Conservation (phyloP, 1,284 basidiomycete species). For the Afroboletus lepidellus region DNA sequence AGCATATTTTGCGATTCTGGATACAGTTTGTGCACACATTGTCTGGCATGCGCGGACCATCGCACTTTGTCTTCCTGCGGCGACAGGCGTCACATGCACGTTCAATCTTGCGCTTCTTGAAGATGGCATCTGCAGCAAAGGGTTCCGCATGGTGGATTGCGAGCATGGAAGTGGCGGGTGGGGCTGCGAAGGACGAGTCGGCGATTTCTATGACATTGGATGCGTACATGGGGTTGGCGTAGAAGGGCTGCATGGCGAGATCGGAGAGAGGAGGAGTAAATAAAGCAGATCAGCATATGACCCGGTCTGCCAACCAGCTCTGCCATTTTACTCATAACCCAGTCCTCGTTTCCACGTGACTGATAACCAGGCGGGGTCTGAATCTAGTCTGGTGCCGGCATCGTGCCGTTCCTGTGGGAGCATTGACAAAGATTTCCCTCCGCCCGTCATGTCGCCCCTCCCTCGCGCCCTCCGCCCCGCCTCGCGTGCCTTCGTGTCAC, state of each 20-base stretch:
- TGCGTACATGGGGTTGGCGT: slow-evolving; percentile 12
- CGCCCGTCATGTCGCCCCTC: background rate
- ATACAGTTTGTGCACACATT: slow-evolving; percentile 73
- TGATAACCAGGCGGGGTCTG: slow-evolving; percentile 11
- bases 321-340: slow-evolving; percentile 11
- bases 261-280: background rate
- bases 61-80: slow-evolving; percentile 66
- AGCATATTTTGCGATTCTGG: slow-evolving; percentile 63
- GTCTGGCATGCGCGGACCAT: slow-evolving; percentile 58
- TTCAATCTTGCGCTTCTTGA: slow-evolving; percentile 58
- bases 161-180: slow-evolving; percentile 10
- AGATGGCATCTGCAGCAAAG: slow-evolving; percentile 13
- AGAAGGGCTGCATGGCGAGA: slow-evolving; percentile 26
- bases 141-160: slow-evolving; percentile 6
- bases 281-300: background rate
- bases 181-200: slow-evolving; percentile 15
- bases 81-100: slow-evolving; percentile 73
- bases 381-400: background rate
- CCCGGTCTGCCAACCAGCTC: slow-evolving; percentile 3
- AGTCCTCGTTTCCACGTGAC: slow-evolving; percentile 14
- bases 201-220: slow-evolving; percentile 33
- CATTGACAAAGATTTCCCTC: slow-evolving; percentile 1
- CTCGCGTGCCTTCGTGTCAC: slow-evolving; percentile 19
- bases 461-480: background rate
- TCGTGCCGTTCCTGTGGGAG: slow-evolving; percentile 1